A percentile compares a stretch with the other conserved stretches of the same genome.
phyloP scores from a whole-genome alignment of 228 moss, liverwort and hornwort species.

The Sphagnum magellanicum region DNA sequence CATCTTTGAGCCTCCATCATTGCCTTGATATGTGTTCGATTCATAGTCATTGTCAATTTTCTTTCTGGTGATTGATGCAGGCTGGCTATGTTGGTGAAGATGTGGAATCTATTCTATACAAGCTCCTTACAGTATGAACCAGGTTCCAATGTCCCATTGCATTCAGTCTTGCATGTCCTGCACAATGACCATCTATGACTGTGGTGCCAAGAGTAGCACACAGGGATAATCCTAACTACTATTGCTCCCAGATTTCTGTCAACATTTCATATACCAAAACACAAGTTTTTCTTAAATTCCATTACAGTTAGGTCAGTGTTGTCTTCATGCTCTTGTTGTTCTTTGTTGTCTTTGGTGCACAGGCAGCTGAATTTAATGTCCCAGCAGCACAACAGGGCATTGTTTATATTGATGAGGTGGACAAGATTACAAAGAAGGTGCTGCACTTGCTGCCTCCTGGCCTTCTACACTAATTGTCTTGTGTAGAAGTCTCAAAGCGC shows the following conservation, averaged over 20 bases:
- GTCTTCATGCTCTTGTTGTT: too few relatives aligned
- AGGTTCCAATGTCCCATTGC: too few relatives aligned
- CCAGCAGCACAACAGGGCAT: constrained; percentile 98
- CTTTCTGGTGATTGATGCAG: constrained; percentile 24
- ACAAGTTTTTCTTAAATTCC: too few relatives aligned
- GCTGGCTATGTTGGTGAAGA: constrained; percentile 99
- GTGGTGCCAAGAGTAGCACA: too few relatives aligned
- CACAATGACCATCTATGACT: not conserved
- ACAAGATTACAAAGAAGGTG: constrained; percentile 99
- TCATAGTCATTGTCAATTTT: too few relatives aligned
- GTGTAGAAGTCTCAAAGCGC: too few relatives aligned
- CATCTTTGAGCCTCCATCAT: not conserved
- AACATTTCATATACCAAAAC: too few relatives aligned
- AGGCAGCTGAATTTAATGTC: constrained; percentile 97
- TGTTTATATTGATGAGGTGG: constrained; percentile 97
- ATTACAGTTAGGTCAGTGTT: too few relatives aligned
- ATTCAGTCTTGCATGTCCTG: not conserved
- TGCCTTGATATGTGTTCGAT: too few relatives aligned
- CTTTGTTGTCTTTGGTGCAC: constrained; percentile 7
- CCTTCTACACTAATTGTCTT: too few relatives aligned
- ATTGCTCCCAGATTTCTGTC: too few relatives aligned
- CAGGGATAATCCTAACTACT: too few relatives aligned
- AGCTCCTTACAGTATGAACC: constrained; percentile 70
- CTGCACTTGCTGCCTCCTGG: not conserved
- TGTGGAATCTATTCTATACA: constrained; percentile 96